Evolutionary conservation across 106 monocot species (phyloP), one percentile per base, ranked within the genome.

Genomic region (Dendrobium nobile): DNA sequence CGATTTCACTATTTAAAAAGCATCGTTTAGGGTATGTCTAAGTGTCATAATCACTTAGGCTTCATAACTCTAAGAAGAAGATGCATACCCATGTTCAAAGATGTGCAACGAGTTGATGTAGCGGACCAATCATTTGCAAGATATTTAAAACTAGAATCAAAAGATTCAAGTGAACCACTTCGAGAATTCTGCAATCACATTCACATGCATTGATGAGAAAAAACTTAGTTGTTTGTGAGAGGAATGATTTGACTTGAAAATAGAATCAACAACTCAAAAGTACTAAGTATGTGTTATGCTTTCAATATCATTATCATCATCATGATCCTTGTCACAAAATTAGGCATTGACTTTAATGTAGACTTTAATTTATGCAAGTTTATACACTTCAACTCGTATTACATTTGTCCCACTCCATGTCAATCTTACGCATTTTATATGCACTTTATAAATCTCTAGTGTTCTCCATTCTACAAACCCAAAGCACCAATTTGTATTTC

Each of bases 101-200:
- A 83, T 9, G 70, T 80, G 73, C 72, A 76, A 56, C 82, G 79
- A 75, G 20, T 76, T 67, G 85, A 74, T 70, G 77, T 47, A 72
- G 80, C 58, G 58, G 81, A 28, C 54, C 15, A 56, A 68, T 41
- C 79, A 40, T 82, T 80, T 73, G 56, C 72, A 54, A 68, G 18
- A 78, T 73, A n/a, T 59, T 78, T 81, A 67, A 81, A 76, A 85
- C 79, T 85, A 82, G 88, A 90, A 82, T 89, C 86, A 80, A 81
- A 84, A 79, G 77, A 77, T 82, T 82, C 84, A 78, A 75, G 73
- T 54, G 82, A 81, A 56, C 58, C 81, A 67, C 77, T 28, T 84
- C 79, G 82, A 47, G 84, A 26, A 75, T 84, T 82, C 88, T 92
- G 86, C 79, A 88, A 87, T 74, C 42, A 48, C 7, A 37, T 9